A percentile compares a stretch with the other conserved stretches of the same genome.
These are phyloP conservation scores for Harrya chromipes DNA, from an alignment of 768 basidiomycete genomes.

Conservation along the genomic window DNA sequence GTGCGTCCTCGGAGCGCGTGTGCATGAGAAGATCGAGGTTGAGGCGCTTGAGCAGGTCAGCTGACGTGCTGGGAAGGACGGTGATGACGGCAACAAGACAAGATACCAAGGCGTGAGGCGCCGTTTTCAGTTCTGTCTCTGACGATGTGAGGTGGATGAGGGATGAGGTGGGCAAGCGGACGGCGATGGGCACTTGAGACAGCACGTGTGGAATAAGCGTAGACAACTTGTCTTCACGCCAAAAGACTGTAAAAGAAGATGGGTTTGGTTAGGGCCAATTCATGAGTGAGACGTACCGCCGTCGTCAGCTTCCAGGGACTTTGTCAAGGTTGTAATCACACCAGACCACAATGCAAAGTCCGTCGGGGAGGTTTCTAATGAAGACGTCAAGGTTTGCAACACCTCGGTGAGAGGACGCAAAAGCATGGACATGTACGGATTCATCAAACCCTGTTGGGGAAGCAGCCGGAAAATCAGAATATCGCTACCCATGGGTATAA, in stretches of 20 bases:
- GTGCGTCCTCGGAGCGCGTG: slow-evolving; percentile 78
- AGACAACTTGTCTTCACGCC: slow-evolving; percentile 80
- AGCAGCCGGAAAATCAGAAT: not conserved
- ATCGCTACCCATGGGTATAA: too few species aligned
- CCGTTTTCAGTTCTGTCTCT: not conserved
- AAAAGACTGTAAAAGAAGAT: slow-evolving; percentile 58
- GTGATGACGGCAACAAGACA: slow-evolving; percentile 20
- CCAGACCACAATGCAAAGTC: slow-evolving; percentile 59
- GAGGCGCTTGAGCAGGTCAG: slow-evolving; percentile 64
- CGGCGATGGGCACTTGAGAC: slow-evolving; percentile 59
- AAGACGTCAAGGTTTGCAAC: slow-evolving; percentile 48
- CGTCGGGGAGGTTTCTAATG: slow-evolving; percentile 17
- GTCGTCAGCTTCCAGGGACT: slow-evolving; percentile 75
- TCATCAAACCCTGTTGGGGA: slow-evolving; percentile 67
- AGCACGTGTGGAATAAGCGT: slow-evolving; percentile 58
- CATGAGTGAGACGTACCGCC: slow-evolving; percentile 49
- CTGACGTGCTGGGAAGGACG: slow-evolving; percentile 15
- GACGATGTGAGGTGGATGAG: not conserved
- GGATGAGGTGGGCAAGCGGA: slow-evolving; percentile 24
- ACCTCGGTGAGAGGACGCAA: slow-evolving; percentile 63
- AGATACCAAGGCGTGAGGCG: slow-evolving; percentile 10
- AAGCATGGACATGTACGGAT: slow-evolving; percentile 83
- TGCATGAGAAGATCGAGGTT: slow-evolving; percentile 86
- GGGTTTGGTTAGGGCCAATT: not conserved
- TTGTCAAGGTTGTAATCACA: slow-evolving; percentile 58